phyloP scores from a whole-genome alignment of 2,329 filamentous ascomycete genomes.

The Tolypocladium guangdongense region DNA sequence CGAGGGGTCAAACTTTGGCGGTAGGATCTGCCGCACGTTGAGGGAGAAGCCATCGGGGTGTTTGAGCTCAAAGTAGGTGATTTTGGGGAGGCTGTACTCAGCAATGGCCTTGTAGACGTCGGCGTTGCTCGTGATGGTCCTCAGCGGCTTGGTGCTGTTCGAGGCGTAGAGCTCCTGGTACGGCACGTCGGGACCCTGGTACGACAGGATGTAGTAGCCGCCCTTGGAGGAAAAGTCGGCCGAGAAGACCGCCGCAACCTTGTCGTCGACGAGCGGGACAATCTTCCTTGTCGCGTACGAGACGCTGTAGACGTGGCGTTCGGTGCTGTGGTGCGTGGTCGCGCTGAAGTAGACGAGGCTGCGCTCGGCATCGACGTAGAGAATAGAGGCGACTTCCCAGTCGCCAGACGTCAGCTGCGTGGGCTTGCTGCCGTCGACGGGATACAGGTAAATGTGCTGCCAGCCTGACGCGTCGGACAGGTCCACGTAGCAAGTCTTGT shows the following conservation, averaged over 20 bases:
- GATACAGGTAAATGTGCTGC: conserved; percentile 58
- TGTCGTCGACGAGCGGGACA: conserved; percentile 51
- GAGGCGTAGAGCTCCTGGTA: conserved; percentile 56
- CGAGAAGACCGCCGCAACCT: conserved; percentile 45
- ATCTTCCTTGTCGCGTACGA: conserved; percentile 43
- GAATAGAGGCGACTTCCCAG: conserved; percentile 52
- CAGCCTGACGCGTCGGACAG: conserved; percentile 56
- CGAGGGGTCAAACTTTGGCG: conserved; percentile 48
- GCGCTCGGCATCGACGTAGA: conserved; percentile 46
- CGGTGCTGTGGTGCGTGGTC: conserved; percentile 54
- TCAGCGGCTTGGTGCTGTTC: conserved; percentile 40
- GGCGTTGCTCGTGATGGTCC: conserved; percentile 50
- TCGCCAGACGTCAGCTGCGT: conserved; percentile 51
- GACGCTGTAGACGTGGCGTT: conserved; percentile 57
- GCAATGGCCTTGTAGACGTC: conserved; percentile 42
- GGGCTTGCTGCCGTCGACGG: conserved; percentile 41
- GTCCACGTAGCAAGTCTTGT: conserved; percentile 49
- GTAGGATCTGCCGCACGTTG: conserved; percentile 55
- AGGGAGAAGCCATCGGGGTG: conserved; percentile 50
- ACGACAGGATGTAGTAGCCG: conserved; percentile 55
- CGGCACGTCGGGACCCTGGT: conserved; percentile 54
- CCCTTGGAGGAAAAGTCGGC: conserved; percentile 54
- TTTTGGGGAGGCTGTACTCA: conserved; percentile 51
- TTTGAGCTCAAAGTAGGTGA: conserved; percentile 50
- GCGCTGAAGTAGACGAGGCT: conserved; percentile 54